phyloP scores from a whole-genome alignment of 2,329 filamentous ascomycete species.

The Xylariaceae sp. region DNA sequence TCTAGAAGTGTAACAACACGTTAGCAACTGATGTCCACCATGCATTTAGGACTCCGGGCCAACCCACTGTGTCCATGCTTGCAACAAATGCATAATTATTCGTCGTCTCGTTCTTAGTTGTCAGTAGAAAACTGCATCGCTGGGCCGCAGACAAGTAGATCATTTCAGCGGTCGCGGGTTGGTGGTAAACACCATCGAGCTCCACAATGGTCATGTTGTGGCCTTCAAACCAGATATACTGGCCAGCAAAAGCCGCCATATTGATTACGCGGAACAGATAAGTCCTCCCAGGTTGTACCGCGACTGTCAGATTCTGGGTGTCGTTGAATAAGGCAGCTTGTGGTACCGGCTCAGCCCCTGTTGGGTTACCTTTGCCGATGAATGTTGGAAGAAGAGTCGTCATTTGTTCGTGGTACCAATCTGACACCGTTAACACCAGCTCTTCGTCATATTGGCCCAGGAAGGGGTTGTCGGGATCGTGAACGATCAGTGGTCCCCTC shows the following conservation, averaged over 20 bases:
- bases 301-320: conserved; percentile 60
- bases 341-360: conserved; percentile 67
- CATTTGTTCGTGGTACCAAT: conserved; percentile 71
- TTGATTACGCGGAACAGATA: conserved; percentile 76
- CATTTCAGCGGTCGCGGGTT: conserved; percentile 61
- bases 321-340: conserved; percentile 73
- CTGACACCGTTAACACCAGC: conserved; percentile 65
- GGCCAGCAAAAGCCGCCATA: conserved; percentile 70
- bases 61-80: conserved; percentile 68
- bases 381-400: conserved; percentile 49
- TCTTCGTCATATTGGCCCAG: conserved; percentile 63
- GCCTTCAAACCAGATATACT: conserved; percentile 68
- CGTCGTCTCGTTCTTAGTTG: conserved; percentile 62
- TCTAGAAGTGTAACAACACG: conserved; percentile 41
- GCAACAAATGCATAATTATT: conserved; percentile 69
- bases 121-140: conserved; percentile 64
- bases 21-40: background rate
- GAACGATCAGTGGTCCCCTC: conserved; percentile 64
- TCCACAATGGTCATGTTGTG: conserved; percentile 72
- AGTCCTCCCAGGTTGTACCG: conserved; percentile 67
- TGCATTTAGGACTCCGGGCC: background rate
- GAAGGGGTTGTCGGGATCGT: conserved; percentile 65
- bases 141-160: conserved; percentile 71
- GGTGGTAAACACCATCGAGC: conserved; percentile 71
- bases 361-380: conserved; percentile 57